Base-by-base conservation (phyloP, 2,329 filamentous ascomycete genomes). In the Aspergillus flavus region DNA sequence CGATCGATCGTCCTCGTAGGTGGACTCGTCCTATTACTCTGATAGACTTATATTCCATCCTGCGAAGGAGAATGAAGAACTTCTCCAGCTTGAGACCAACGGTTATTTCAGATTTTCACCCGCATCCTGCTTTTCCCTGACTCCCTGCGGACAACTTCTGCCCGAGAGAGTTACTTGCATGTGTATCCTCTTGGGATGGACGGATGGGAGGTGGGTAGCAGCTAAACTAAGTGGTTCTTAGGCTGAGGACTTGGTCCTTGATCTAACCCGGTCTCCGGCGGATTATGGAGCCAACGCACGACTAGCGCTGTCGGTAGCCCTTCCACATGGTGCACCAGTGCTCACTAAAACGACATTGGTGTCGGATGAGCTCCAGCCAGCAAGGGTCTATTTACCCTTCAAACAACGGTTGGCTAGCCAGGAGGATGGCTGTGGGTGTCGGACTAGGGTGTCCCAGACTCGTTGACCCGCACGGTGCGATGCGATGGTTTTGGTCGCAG, bases 211-310 rank as follows among this genome's bases (percentile, higher is more conserved):
- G 68, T 69, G 72, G 69, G 61, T 43, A 59, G 66, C 52, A 54
- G 52, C 52, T 54, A 54, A 36, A 54, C 72, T 73, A 69, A 72
- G 69, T 72, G 71, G 69, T 61, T 64, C 45, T 59, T 56, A 62
- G 62, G 23, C 57, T 68, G 70, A 63, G 56, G 63, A 61, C 60
- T 57, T 64, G 58, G 61, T 56, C 50, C 62, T 66, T 63, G 65
- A 68, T 70, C 64, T 65, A 68, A 67, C 65, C 68, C 66, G 68
- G 68, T 70, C 71, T 70, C 72, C 70, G 68, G 71, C 69, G 66
- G 70, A 68, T 66, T 70, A 65, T 66, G 61, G 43, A 68, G 66
- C 66, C 67, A 72, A 65, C 64, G 65, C 65, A 68, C 68, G 67
- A 71, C 68, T 69, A 65, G 66, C 64, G 63, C 63, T 66, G 59